A percentile compares a stretch with the other conserved stretches of the same genome.
These are phyloP conservation scores for Arthrobotrys musiformis DNA, from an alignment of 2,329 filamentous ascomycete species.

Conservation along the genomic window DNA sequence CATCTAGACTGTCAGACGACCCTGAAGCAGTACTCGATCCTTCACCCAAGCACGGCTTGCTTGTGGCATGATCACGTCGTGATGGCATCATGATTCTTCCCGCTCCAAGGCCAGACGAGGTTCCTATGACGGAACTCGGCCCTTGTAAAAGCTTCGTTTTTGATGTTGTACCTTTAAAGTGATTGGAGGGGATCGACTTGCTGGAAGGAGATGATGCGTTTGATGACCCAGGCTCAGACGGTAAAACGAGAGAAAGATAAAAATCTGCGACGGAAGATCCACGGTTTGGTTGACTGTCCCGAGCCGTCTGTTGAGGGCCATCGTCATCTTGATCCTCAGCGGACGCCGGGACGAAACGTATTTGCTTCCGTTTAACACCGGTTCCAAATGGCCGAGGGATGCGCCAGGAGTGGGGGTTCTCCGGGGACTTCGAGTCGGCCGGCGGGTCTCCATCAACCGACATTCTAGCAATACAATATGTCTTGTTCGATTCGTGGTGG, in stretches of 20 bases:
- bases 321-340: slow-evolving; percentile 17
- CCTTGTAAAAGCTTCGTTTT: slow-evolving; percentile 40
- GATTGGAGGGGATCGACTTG: slow-evolving; percentile 57
- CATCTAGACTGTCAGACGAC: slow-evolving; percentile 53
- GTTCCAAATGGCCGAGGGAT: slow-evolving; percentile 67
- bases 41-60: neutral
- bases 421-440: slow-evolving; percentile 30
- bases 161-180: slow-evolving; percentile 45
- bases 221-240: slow-evolving; percentile 60
- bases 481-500: neutral
- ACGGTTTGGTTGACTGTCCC: slow-evolving; percentile 41
- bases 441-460: slow-evolving; percentile 39
- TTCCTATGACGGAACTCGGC: slow-evolving; percentile 26
- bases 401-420: slow-evolving; percentile 55
- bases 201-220: slow-evolving; percentile 31
- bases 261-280: slow-evolving; percentile 67
- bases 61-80: slow-evolving; percentile 31
- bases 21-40: slow-evolving; percentile 3
- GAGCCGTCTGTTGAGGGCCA: slow-evolving; percentile 41
- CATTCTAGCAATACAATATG: slow-evolving; percentile 29
- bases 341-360: slow-evolving; percentile 69
- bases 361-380: slow-evolving; percentile 68
- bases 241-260: slow-evolving; percentile 76
- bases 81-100: slow-evolving; percentile 43
- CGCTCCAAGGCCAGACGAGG: slow-evolving; percentile 15